Evolutionary conservation across 1,284 basidiomycete species (phyloP).

Genomic region (Ceratobasidium sp.): DNA sequence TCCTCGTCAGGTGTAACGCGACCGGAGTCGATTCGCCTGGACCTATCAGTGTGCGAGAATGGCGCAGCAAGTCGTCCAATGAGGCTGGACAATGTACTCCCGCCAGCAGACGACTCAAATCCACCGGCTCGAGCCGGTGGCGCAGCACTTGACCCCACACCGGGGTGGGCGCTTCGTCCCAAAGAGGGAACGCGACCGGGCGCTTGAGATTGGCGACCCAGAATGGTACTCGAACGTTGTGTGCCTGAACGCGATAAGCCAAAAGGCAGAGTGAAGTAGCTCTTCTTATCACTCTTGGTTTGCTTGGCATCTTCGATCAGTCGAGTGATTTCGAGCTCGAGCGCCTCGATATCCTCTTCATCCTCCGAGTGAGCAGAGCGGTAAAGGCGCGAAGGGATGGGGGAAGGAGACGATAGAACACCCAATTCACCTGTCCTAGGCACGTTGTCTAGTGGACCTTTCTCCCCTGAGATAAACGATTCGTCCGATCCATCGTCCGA

Average conservation of each 20-base stretch:
- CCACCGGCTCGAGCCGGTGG: not conserved
- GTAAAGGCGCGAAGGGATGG: not conserved
- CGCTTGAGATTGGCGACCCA: not conserved
- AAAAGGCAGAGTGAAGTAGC: not conserved
- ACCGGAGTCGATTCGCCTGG: not conserved
- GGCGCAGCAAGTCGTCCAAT: not conserved
- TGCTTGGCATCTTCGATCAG: slow-evolving; percentile 11
- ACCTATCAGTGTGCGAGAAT: not conserved
- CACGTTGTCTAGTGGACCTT: not conserved
- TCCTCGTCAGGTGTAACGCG: not conserved
- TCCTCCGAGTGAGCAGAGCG: slow-evolving; percentile 9
- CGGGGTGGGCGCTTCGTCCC: not conserved
- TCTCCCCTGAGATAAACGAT: slow-evolving; percentile 12
- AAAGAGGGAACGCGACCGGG: slow-evolving; percentile 14
- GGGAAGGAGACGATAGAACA: not conserved
- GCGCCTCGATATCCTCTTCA: slow-evolving; percentile 5
- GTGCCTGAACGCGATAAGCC: slow-evolving; percentile 8
- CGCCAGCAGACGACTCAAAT: not conserved
- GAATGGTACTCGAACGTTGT: not conserved
- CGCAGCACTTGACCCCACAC: not conserved
- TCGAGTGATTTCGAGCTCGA: slow-evolving; percentile 5
- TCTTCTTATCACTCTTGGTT: not conserved
- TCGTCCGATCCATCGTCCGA: slow-evolving; percentile 14
- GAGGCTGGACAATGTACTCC: not conserved
- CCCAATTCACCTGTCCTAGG: not conserved